phyloP scores from a whole-genome alignment of 768 basidiomycete genomes.

The Rhodosporidiobolus sp. region DNA sequence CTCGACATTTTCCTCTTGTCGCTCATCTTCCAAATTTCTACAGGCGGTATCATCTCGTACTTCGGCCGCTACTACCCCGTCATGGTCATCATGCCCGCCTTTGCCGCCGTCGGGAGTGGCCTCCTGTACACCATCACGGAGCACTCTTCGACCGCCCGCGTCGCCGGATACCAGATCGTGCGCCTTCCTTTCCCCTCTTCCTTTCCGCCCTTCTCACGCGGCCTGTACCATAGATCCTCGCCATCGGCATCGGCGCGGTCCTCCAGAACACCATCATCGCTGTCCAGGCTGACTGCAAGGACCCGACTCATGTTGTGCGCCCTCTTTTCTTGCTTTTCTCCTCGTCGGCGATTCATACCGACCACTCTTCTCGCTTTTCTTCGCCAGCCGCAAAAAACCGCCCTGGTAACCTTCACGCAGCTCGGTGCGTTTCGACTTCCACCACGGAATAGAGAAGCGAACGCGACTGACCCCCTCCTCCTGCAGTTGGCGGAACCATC shows the following conservation, averaged over 20 bases:
- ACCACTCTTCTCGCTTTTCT: no score
- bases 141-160: conserved; percentile 38
- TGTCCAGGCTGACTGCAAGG: conserved; percentile 50
- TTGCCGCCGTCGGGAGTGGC: conserved; percentile 48
- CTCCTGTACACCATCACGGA: conserved; percentile 49
- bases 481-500: conserved; percentile 40
- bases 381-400: conserved; percentile 50
- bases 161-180: conserved; percentile 50
- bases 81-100: conserved; percentile 47
- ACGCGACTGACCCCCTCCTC: not conserved
- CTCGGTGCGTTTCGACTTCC: conserved; percentile 1
- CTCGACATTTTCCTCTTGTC: no score
- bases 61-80: conserved; percentile 37
- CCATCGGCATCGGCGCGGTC: conserved; percentile 50
- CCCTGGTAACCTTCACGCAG: conserved; percentile 48
- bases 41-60: conserved; percentile 44
- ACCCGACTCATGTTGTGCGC: no score
- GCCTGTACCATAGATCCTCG: conserved; percentile 43
- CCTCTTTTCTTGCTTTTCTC: no score
- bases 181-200: not conserved
- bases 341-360: no score
- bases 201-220: not conserved
- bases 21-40: no score
- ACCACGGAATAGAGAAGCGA: no score
- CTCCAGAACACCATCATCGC: conserved; percentile 51